phyloP scores from a whole-genome alignment of 192 early-diverging fungal genomes.

The Entomortierella chlamydospora region DNA sequence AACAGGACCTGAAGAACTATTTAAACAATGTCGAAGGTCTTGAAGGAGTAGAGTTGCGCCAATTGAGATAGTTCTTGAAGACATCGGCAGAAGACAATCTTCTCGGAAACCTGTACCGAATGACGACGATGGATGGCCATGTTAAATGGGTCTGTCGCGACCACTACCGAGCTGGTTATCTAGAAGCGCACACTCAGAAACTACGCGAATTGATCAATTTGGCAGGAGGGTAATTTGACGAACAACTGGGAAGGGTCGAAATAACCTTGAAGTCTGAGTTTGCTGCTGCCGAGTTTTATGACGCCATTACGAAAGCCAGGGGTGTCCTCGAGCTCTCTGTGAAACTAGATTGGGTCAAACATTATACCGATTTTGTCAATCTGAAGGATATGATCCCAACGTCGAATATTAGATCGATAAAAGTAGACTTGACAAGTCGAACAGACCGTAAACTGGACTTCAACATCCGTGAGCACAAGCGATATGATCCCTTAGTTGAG shows the following conservation, averaged over 20 bases:
- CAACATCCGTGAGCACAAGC: no score
- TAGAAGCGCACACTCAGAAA: constrained; percentile 9
- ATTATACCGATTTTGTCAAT: neutral
- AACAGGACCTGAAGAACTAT: no score
- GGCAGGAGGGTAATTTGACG: constrained; percentile 17
- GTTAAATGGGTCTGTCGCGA: constrained; percentile 39
- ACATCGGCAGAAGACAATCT: constrained; percentile 1
- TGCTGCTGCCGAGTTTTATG: constrained; percentile 17
- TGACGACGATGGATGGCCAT: constrained; percentile 22
- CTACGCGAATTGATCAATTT: constrained; percentile 12
- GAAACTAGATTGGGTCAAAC: neutral
- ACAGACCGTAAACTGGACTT: no score
- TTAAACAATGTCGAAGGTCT: constrained; percentile 1
- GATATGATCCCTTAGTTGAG: no score
- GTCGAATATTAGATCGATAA: no score
- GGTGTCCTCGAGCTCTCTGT: constrained; percentile 9
- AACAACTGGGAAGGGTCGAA: constrained; percentile 22
- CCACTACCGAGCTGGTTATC: constrained; percentile 20
- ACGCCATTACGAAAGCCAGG: constrained; percentile 18
- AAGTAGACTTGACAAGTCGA: no score
- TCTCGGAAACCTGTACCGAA: constrained; percentile 20
- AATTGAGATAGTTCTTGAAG: constrained; percentile 10
- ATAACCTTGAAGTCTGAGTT: constrained; percentile 5
- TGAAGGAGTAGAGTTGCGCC: constrained; percentile 27
- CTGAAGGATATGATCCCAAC: neutral